Conservation (phyloP, 2,329 filamentous ascomycete genomes). For the Venturia oleaginea region DNA sequence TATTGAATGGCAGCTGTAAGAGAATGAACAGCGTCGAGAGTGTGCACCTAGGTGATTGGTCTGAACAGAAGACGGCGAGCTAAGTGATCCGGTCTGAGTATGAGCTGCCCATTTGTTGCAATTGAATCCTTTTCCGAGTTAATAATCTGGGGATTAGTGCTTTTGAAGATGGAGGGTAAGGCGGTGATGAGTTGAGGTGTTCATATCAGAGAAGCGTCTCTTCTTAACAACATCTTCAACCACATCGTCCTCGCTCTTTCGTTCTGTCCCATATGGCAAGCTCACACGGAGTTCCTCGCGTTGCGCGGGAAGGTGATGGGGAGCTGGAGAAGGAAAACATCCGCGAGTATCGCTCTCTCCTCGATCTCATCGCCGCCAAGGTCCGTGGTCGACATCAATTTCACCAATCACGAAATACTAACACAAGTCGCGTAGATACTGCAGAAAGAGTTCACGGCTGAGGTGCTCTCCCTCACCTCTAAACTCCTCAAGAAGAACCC, state of each 20-base stretch:
- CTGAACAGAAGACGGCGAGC: slow-evolving; percentile 7
- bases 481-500: slow-evolving; percentile 68
- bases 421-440: slow-evolving; percentile 5
- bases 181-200: background rate
- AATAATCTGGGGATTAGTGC: background rate
- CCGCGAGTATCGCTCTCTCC: slow-evolving; percentile 62
- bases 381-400: slow-evolving; percentile 31
- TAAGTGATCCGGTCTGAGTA: background rate
- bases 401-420: background rate
- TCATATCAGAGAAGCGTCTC: background rate
- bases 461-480: slow-evolving; percentile 60
- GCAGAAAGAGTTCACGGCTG: slow-evolving; percentile 20
- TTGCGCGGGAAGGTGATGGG: slow-evolving; percentile 47
- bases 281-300: slow-evolving; percentile 70
- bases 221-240: background rate
- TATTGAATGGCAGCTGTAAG: slow-evolving; percentile 5
- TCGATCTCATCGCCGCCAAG: slow-evolving; percentile 57
- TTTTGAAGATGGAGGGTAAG: background rate
- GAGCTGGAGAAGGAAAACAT: slow-evolving; percentile 67
- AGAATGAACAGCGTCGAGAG: slow-evolving; percentile 1
- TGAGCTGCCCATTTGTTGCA: background rate
- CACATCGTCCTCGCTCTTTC: slow-evolving; percentile 6
- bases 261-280: slow-evolving; percentile 2
- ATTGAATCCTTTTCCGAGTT: slow-evolving; percentile 2
- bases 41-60: background rate